These are phyloP conservation scores for Hygrocybe coccinea DNA, from an alignment of 768 basidiomycete genomes.

Conservation along the genomic window DNA sequence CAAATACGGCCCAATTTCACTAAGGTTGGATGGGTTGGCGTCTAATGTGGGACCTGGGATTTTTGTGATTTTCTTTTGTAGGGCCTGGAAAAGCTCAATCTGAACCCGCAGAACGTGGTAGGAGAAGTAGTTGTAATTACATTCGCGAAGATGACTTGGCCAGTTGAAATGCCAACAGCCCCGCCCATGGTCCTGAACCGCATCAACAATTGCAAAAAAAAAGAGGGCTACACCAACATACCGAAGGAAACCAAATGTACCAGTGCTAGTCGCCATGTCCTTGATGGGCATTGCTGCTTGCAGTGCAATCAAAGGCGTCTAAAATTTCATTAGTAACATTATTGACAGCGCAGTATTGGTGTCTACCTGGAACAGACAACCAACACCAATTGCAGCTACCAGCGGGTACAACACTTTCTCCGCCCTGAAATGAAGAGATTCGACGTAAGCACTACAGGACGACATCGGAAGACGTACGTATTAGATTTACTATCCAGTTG, in stretches of 20 bases:
- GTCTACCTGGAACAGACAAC: conserved; percentile 57
- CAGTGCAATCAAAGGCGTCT: conserved; percentile 66
- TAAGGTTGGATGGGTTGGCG: conserved; percentile 41
- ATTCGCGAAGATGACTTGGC: conserved; percentile 65
- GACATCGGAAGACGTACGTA: conserved; percentile 30
- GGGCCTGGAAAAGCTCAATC: conserved; percentile 24
- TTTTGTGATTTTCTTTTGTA: conserved; percentile 33
- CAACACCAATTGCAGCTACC: conserved; percentile 60
- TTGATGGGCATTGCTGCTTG: conserved; percentile 86
- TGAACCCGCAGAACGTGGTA: conserved; percentile 1
- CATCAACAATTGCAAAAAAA: not conserved
- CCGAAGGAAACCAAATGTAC: conserved; percentile 67
- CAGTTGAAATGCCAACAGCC: conserved; percentile 70
- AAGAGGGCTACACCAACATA: conserved; percentile 22
- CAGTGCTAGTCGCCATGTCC: conserved; percentile 81
- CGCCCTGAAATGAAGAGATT: conserved; percentile 40
- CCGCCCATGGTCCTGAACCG: conserved; percentile 62
- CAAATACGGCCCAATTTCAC: conserved; percentile 42
- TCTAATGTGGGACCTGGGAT: conserved; percentile 38
- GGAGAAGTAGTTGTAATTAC: conserved; percentile 31
- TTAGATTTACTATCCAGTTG: conserved; percentile 56
- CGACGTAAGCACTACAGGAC: conserved; percentile 1
- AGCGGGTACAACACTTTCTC: conserved; percentile 60
- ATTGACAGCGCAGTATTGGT: not conserved
- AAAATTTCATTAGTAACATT: conserved; percentile 3